Evolutionary conservation across 2,329 filamentous ascomycete species (phyloP).

Genomic region (Xylaria sp.): DNA sequence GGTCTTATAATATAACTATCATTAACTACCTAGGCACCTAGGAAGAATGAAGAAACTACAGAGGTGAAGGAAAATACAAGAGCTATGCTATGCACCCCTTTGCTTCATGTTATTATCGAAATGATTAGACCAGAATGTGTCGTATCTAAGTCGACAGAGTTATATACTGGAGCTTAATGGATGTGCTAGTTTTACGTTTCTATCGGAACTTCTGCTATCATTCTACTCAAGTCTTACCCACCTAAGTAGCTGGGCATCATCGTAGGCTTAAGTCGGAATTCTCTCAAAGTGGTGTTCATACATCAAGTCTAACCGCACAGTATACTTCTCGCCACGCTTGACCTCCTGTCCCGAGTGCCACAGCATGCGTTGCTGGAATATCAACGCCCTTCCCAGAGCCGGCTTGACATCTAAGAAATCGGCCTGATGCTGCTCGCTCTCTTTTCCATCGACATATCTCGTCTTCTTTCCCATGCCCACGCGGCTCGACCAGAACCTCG

Average conservation of each 20-base stretch:
- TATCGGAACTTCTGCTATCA: no score
- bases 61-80: no score
- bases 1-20: no score
- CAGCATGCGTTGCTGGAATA: slow-evolving; percentile 39
- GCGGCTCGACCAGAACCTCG: slow-evolving; percentile 32
- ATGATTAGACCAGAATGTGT: no score
- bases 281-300: slow-evolving; percentile 25
- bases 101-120: no score
- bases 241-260: neutral
- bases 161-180: no score
- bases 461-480: slow-evolving; percentile 30
- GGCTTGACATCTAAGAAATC: slow-evolving; percentile 36
- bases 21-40: no score
- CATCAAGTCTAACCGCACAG: slow-evolving; percentile 38
- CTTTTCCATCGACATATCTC: slow-evolving; percentile 11
- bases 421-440: neutral
- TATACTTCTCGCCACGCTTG: slow-evolving; percentile 36
- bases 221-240: no score
- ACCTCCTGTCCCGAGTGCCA: slow-evolving; percentile 39
- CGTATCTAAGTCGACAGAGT: no score
- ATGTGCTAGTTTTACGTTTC: no score
- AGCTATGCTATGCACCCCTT: no score
- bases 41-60: no score
- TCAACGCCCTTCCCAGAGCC: slow-evolving; percentile 34
- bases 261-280: neutral